Conservation (phyloP, 2,329 filamentous ascomycete species). For the Nigrospora osmanthi region DNA sequence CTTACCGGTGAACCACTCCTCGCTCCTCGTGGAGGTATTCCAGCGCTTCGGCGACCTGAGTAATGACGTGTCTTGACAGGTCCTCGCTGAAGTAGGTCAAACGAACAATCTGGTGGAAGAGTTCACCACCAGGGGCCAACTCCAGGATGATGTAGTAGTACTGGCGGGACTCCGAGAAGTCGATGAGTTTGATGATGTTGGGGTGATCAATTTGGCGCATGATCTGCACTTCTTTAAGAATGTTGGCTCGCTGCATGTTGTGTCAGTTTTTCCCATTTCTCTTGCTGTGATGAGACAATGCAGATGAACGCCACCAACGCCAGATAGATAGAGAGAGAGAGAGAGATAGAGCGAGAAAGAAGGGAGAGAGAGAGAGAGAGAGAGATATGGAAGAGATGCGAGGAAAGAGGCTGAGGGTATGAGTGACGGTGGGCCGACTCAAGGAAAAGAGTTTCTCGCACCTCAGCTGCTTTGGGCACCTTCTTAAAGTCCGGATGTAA, state of each 20-base stretch:
- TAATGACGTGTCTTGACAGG: conserved; percentile 86
- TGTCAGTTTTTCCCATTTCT: conserved; percentile 17
- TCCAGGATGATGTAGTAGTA: conserved; percentile 98
- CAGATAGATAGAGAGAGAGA: too few relatives aligned
- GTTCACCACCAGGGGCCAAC: conserved; percentile 86
- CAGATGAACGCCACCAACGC: too few relatives aligned
- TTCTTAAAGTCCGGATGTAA: conserved; percentile 96
- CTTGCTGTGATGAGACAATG: neutral
- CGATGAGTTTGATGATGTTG: conserved; percentile 88
- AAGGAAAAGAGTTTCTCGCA: conserved; percentile 52
- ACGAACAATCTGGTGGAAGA: conserved; percentile 97
- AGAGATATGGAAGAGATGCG: too few relatives aligned
- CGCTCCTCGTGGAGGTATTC: conserved; percentile 92
- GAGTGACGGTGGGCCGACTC: too few relatives aligned
- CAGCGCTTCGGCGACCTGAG: conserved; percentile 88
- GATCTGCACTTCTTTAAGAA: conserved; percentile 96
- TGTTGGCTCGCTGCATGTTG: conserved; percentile 73
- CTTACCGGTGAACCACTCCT: conserved; percentile 93
- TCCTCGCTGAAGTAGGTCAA: conserved; percentile 98
- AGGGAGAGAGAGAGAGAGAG: too few relatives aligned
- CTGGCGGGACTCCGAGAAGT: conserved; percentile 87
- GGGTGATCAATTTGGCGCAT: conserved; percentile 96
- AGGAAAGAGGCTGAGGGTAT: too few relatives aligned
- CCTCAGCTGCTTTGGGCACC: conserved; percentile 93
- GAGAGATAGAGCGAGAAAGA: too few relatives aligned